These are phyloP conservation scores for Ustilago cynodontis DNA, from an alignment of 1,284 basidiomycete species.

Conservation along the genomic window DNA sequence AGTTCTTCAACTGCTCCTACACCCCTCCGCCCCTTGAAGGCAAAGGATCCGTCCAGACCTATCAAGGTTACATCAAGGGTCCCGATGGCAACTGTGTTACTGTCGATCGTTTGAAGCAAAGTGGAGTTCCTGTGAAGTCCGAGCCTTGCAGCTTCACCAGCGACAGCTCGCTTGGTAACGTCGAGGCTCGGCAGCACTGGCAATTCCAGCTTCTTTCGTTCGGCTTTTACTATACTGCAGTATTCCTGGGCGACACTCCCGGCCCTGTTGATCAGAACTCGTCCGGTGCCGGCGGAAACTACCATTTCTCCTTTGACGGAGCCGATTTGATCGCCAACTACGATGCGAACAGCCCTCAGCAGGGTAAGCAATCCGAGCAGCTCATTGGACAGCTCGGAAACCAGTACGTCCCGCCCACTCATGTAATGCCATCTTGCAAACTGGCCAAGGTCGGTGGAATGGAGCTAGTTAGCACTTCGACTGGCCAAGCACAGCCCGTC, in stretches of 20 bases:
- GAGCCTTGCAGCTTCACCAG: slow-evolving; percentile 10
- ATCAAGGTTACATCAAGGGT: slow-evolving; percentile 18
- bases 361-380: neutral
- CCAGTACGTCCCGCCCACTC: slow-evolving; percentile 6
- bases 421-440: slow-evolving; percentile 9
- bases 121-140: neutral
- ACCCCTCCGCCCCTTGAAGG: neutral
- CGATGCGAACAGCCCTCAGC: neutral
- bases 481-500: slow-evolving; percentile 7
- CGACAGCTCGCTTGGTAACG: slow-evolving; percentile 4
- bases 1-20: slow-evolving; percentile 20
- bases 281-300: slow-evolving; percentile 4
- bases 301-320: slow-evolving; percentile 8
- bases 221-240: slow-evolving; percentile 6
- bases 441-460: slow-evolving; percentile 12
- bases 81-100: slow-evolving; percentile 18
- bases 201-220: slow-evolving; percentile 15
- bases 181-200: slow-evolving; percentile 16
- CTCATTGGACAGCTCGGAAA: slow-evolving; percentile 17
- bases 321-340: slow-evolving; percentile 8
- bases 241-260: slow-evolving; percentile 10
- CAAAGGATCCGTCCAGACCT: slow-evolving; percentile 13
- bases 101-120: neutral
- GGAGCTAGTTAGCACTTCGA: slow-evolving; percentile 18
- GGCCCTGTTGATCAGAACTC: neutral